Evolutionary conservation across 2,329 filamentous ascomycete genomes (phyloP).

Genomic region (Delphinella strobiligena): DNA sequence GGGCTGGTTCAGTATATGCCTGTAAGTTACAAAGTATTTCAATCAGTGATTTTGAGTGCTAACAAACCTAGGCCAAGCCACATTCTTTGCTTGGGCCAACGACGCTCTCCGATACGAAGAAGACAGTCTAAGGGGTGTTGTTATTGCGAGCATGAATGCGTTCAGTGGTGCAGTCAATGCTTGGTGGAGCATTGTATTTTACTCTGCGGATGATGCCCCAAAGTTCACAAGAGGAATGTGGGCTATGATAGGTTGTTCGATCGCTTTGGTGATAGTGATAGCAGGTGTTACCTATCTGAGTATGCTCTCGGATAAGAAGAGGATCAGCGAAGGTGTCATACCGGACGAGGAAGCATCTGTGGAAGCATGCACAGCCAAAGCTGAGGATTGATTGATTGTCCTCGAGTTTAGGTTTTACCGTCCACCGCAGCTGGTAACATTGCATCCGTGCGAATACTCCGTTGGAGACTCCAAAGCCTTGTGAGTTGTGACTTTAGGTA

Average conservation of each 20-base stretch:
- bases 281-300: constrained; percentile 38
- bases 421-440: too few relatives aligned
- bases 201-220: constrained; percentile 53
- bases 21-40: too few relatives aligned
- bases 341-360: neutral
- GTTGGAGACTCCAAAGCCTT: too few relatives aligned
- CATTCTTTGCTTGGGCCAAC: constrained; percentile 67
- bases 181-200: constrained; percentile 64
- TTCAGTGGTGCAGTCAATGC: constrained; percentile 57
- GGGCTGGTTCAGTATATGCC: constrained; percentile 57
- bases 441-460: too few relatives aligned
- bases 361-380: neutral
- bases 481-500: too few relatives aligned
- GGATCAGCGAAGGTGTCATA: constrained; percentile 2
- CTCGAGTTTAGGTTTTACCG: too few relatives aligned
- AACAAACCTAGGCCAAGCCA: constrained; percentile 39
- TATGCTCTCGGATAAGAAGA: constrained; percentile 25
- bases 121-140: constrained; percentile 50
- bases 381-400: neutral
- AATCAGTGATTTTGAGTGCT: too few relatives aligned
- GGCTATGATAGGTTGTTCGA: constrained; percentile 56
- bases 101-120: constrained; percentile 55
- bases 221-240: constrained; percentile 60
- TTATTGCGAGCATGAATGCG: constrained; percentile 61
- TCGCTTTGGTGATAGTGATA: constrained; percentile 50